Base-by-base conservation (phyloP, 2,329 filamentous ascomycete species). In the Cytospora schulzeri region DNA sequence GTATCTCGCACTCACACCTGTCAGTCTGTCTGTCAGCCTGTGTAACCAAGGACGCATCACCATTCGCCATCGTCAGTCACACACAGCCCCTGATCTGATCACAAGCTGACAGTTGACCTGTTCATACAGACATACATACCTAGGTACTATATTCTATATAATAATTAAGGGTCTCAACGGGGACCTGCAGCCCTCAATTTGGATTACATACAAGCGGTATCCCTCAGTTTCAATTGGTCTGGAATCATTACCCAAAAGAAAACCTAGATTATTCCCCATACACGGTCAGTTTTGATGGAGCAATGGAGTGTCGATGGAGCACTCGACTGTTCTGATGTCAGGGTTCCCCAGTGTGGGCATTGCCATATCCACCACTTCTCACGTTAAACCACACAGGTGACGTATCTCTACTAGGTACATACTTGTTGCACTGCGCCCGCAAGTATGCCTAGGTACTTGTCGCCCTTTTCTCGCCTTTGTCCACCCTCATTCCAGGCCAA, bases 401-500 rank as follows among this genome's bases (percentile, higher is more conserved):
- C 61, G 35, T 55, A 63, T 28, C 33, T 35, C 33, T 35, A 35
- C 33, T 41, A 41, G 38, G 38, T 41, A 41, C 38, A 41, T 41
- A 41, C 38, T 5, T 41, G 19, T 50, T 63, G 53, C 29, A 50
- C 38, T 55, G 33, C n/a, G n/a, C 24, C 61, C 15, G 28, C 24
- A 55, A 12, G 26, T 28, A 54, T 54, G 15, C 26, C 14, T 28
- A 51, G 31, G 50, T 22, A 5, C 50, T 53, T 17, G 38, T 29
- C 28, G 17, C 57, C 35, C 29, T 19, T 56, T 51, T 48, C 45
- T 63, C 48, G 33, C 48, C 45, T 35, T 26, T 56, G 24, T 45
- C 61, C 33, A 19, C 54, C 41, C 17, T 59, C 61, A 63, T n/a
- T 58, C 48, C 61, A 58, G 55, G 52, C 61, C 57, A 63, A 62